Conservation (phyloP, 805 yeast genomes). For the Metschnikowia cubensis region DNA sequence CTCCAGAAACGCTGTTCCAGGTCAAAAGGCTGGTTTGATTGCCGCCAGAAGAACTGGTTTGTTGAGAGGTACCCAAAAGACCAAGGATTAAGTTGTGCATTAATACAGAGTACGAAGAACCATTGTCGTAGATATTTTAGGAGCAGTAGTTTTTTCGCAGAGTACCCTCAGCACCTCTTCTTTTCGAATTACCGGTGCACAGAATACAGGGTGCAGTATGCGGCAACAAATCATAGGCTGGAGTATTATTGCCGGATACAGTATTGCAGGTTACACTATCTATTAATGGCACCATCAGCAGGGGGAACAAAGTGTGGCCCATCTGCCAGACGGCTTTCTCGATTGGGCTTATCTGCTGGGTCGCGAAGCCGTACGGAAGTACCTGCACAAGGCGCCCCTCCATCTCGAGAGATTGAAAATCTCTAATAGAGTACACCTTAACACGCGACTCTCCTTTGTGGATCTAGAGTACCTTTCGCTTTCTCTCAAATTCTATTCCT, state of each 20-base stretch:
- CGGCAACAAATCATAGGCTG: too few species aligned
- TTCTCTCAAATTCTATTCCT: not conserved
- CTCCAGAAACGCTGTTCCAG: conserved; percentile 98
- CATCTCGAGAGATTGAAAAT: conserved; percentile 1
- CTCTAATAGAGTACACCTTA: not conserved
- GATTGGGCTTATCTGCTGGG: not conserved
- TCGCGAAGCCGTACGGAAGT: conserved; percentile 5
- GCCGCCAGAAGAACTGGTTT: conserved; percentile 99
- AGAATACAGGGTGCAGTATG: too few species aligned
- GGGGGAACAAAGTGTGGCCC: not conserved
- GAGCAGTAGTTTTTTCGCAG: not conserved
- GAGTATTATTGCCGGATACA: too few species aligned
- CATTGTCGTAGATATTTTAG: not conserved
- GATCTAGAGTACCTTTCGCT: not conserved
- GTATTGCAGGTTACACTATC: too few species aligned
- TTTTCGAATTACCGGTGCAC: too few species aligned
- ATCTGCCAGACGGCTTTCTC: not conserved
- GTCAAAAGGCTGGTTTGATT: conserved; percentile 99
- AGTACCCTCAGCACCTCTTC: too few species aligned
- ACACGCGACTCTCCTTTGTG: not conserved
- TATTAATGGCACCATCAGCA: too few species aligned
- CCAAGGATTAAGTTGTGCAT: conserved; percentile 35
- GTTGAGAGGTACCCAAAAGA: conserved; percentile 98
- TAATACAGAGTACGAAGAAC: conserved; percentile 15
- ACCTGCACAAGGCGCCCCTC: conserved; percentile 2